Percentiles rank a stretch among this genome's conserved stretches.
Evolutionary conservation across 441 rosid species (phyloP).

Genomic region (Corymbia citriodora): DNA sequence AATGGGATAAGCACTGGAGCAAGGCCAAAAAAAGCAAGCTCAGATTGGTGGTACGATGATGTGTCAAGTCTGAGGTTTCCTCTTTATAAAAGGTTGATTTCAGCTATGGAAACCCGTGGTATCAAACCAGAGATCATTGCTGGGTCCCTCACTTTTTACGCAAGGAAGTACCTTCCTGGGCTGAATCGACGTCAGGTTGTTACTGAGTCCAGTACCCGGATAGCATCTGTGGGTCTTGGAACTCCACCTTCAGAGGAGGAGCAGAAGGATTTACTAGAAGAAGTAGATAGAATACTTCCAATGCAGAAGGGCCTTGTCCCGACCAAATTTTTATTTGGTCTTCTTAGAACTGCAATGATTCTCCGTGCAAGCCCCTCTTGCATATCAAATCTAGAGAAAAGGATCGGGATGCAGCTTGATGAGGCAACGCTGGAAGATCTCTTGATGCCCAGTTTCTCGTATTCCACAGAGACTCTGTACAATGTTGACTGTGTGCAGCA

Average conservation of each 20-base stretch:
- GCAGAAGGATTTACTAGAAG: constrained; percentile 72
- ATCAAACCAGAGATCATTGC: constrained; percentile 70
- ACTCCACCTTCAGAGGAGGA: constrained; percentile 73
- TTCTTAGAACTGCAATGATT: constrained; percentile 84
- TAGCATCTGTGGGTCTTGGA: constrained; percentile 43
- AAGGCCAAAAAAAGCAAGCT: constrained; percentile 59
- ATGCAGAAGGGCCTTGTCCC: constrained; percentile 77
- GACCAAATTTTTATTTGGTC: constrained; percentile 77
- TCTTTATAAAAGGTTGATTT: constrained; percentile 67
- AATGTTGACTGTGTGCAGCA: constrained; percentile 89
- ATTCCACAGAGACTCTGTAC: constrained; percentile 88
- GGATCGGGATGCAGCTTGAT: constrained; percentile 96
- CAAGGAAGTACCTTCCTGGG: constrained; percentile 81
- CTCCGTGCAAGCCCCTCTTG: constrained; percentile 57
- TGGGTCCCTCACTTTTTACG: constrained; percentile 71
- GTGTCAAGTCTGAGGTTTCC: constrained; percentile 69
- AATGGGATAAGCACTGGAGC: constrained; percentile 98
- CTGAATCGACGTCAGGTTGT: constrained; percentile 67
- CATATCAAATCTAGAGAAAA: constrained; percentile 64
- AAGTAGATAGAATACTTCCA: constrained; percentile 63
- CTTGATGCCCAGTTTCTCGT: constrained; percentile 83
- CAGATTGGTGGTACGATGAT: constrained; percentile 98
- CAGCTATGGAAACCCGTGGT: constrained; percentile 71
- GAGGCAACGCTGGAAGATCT: constrained; percentile 94
- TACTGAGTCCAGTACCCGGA: constrained; percentile 54